These are phyloP conservation scores for Mycena sp. DNA, from an alignment of 1,284 basidiomycete species.

Conservation along the genomic window DNA sequence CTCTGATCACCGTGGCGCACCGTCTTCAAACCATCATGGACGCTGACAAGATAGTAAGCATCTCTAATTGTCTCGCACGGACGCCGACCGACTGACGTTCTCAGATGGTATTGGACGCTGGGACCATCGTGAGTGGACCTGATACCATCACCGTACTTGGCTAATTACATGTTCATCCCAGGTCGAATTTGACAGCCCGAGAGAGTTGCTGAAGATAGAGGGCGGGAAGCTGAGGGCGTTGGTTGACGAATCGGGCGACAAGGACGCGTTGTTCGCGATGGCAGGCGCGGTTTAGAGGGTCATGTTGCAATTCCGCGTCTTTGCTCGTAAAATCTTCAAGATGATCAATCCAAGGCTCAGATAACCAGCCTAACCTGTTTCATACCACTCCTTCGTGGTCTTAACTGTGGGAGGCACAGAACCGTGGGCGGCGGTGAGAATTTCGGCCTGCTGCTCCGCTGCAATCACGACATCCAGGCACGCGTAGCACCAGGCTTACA, in stretches of 20 bases:
- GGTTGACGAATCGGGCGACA: conserved; percentile 47
- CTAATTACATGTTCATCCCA: conserved; percentile 2
- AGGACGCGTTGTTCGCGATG: conserved; percentile 32
- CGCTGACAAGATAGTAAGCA: conserved; percentile 56
- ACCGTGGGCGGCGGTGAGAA: too few species aligned
- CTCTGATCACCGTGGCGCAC: conserved; percentile 73
- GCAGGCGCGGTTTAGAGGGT: conserved; percentile 17
- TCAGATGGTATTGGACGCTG: conserved; percentile 27
- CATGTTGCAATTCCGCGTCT: too few species aligned
- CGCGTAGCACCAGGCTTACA: too few species aligned
- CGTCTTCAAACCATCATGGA: conserved; percentile 78
- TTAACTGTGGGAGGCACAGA: too few species aligned
- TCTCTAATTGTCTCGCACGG: background rate
- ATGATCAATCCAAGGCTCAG: too few species aligned
- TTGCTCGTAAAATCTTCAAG: too few species aligned
- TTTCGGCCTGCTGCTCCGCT: too few species aligned
- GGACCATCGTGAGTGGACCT: conserved; percentile 1
- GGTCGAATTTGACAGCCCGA: conserved; percentile 53
- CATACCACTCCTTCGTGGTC: too few species aligned
- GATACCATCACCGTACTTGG: background rate
- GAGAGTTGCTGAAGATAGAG: conserved; percentile 51
- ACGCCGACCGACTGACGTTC: background rate
- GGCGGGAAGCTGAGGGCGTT: conserved; percentile 51
- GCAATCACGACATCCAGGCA: too few species aligned
- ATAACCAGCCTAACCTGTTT: too few species aligned